Percentiles rank a stretch among this genome's conserved stretches.
Conservation (phyloP, 495 filamentous ascomycete genomes). For the Astrothelium macrocarpum region DNA sequence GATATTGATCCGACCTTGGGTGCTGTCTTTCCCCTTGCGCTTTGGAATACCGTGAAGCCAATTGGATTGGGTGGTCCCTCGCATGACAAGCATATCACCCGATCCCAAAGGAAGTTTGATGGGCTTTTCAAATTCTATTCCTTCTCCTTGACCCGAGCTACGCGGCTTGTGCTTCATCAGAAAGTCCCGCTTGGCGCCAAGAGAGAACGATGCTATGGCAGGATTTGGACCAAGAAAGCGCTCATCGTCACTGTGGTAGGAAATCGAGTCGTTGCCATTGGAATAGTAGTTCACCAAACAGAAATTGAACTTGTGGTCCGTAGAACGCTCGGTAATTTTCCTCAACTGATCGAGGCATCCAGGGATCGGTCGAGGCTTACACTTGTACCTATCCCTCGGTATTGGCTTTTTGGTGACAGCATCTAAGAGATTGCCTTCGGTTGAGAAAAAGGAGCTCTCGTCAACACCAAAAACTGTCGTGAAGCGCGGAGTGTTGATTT, state of each 20-base stretch:
- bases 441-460: slow-evolving; percentile 36
- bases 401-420: slow-evolving; percentile 36
- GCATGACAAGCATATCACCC: slow-evolving; percentile 69
- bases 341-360: slow-evolving; percentile 52
- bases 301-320: slow-evolving; percentile 59
- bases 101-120: slow-evolving; percentile 51
- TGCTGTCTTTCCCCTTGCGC: slow-evolving; percentile 45
- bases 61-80: slow-evolving; percentile 53
- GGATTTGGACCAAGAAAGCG: slow-evolving; percentile 57
- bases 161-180: slow-evolving; percentile 59
- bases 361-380: slow-evolving; percentile 55
- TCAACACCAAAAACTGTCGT: slow-evolving; percentile 69
- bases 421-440: slow-evolving; percentile 38
- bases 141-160: slow-evolving; percentile 20
- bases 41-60: slow-evolving; percentile 74
- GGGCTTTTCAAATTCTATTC: slow-evolving; percentile 18
- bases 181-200: slow-evolving; percentile 58
- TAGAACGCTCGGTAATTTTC: slow-evolving; percentile 46
- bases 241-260: slow-evolving; percentile 69
- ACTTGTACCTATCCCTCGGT: slow-evolving; percentile 42
- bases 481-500: slow-evolving; percentile 56
- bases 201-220: slow-evolving; percentile 59
- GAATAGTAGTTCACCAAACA: slow-evolving; percentile 71
- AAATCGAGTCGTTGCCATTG: slow-evolving; percentile 57
- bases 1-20: slow-evolving; percentile 61